Conservation (phyloP, 139 green algal species). For the Coelastrella sp. region DNA sequence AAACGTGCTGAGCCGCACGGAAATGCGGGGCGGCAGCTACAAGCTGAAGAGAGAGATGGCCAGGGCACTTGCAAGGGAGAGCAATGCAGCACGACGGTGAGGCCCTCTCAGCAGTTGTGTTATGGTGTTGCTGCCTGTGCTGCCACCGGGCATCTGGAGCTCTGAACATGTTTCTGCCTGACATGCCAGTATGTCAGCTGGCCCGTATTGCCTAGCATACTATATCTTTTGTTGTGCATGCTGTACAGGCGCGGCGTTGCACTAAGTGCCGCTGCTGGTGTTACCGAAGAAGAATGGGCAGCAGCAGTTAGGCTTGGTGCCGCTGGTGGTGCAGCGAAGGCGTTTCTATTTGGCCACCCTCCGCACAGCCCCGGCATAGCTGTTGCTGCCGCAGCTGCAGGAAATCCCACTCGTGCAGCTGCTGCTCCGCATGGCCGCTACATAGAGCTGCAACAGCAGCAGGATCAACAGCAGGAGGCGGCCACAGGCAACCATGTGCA, state of each 20-base stretch:
- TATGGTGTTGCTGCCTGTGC: too few relatives aligned
- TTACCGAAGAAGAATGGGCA: constrained; percentile 41
- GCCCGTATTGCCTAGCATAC: too few relatives aligned
- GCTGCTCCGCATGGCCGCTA: background rate
- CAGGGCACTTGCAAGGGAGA: constrained; percentile 15
- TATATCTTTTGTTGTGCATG: background rate
- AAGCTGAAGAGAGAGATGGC: constrained; percentile 42
- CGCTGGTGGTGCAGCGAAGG: background rate
- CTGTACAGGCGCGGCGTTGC: constrained; percentile 34
- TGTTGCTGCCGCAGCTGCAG: background rate
- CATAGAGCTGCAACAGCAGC: background rate
- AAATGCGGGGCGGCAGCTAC: background rate
- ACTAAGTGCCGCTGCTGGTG: constrained; percentile 33
- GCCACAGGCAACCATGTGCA: background rate
- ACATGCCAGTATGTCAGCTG: too few relatives aligned
- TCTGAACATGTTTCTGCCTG: too few relatives aligned
- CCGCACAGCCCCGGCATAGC: background rate
- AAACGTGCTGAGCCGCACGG: constrained; percentile 11
- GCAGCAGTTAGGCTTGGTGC: constrained; percentile 18
- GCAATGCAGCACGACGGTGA: constrained; percentile 35
- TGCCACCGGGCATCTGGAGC: too few relatives aligned
- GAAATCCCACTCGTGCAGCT: background rate
- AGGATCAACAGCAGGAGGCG: background rate
- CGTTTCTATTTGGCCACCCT: background rate
- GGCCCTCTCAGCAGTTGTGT: background rate